A percentile compares a stretch with the other conserved stretches of the same genome.
phyloP scores from a whole-genome alignment of 129 eudicot species.

The Artemisia annua region DNA sequence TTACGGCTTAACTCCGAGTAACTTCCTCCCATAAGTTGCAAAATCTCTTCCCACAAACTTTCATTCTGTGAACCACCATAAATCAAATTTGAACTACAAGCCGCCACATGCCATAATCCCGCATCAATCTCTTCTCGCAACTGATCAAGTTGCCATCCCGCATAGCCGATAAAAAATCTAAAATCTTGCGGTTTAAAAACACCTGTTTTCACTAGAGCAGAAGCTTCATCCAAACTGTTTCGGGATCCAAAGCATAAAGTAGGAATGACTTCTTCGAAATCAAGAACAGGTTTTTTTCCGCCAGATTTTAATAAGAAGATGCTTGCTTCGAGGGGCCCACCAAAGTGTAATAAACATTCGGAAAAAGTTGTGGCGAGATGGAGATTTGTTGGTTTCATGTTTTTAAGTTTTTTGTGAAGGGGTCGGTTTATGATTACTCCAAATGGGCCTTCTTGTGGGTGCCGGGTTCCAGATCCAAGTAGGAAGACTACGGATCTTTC shows the following conservation, averaged over 20 bases:
- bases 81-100: constrained; percentile 72
- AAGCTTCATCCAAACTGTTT: constrained; percentile 78
- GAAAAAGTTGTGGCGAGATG: constrained; percentile 81
- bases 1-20: constrained; percentile 98
- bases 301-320: constrained; percentile 61
- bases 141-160: constrained; percentile 95
- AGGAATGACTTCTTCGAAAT: constrained; percentile 76
- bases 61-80: constrained; percentile 47
- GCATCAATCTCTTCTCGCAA: constrained; percentile 72
- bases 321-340: constrained; percentile 92
- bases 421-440: constrained; percentile 85
- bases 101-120: constrained; percentile 80
- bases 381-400: constrained; percentile 76
- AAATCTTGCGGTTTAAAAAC: constrained; percentile 67
- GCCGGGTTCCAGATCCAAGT: constrained; percentile 77
- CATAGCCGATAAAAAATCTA: constrained; percentile 84
- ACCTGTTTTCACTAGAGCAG: constrained; percentile 67
- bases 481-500: constrained; percentile 89
- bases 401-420: constrained; percentile 70
- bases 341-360: constrained; percentile 83
- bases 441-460: constrained; percentile 78
- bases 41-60: constrained; percentile 88
- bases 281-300: constrained; percentile 36
- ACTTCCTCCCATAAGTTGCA: constrained; percentile 93
- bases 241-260: constrained; percentile 65